These are phyloP conservation scores for Mycena pura DNA, from an alignment of 768 basidiomycete species.

Conservation along the genomic window DNA sequence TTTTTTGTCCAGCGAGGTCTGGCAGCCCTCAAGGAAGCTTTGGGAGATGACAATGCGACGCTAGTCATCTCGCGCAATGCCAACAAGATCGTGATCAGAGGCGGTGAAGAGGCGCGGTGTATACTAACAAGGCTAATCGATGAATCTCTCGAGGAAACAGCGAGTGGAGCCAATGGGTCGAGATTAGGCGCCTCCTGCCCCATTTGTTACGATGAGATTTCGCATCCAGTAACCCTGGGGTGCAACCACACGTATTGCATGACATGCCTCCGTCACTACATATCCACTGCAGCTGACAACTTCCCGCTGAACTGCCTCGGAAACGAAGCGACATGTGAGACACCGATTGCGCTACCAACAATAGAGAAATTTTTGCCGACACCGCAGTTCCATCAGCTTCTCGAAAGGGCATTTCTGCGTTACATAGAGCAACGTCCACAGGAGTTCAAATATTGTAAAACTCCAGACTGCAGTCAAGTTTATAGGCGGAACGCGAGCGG, in stretches of 20 bases:
- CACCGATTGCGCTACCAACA: slow-evolving; percentile 23
- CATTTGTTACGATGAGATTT: slow-evolving; percentile 44
- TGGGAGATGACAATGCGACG: slow-evolving; percentile 61
- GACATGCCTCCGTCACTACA: slow-evolving; percentile 35
- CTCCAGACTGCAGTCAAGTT: slow-evolving; percentile 27
- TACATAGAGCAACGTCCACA: slow-evolving; percentile 23
- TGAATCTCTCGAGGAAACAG: slow-evolving; percentile 41
- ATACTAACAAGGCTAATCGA: slow-evolving; percentile 51
- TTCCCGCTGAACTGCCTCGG: slow-evolving; percentile 28
- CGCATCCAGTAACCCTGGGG: slow-evolving; percentile 29
- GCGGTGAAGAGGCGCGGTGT: slow-evolving; percentile 62
- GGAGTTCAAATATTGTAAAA: slow-evolving; percentile 29
- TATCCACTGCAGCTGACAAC: slow-evolving; percentile 28
- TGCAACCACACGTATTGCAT: slow-evolving; percentile 40
- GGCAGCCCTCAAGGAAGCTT: slow-evolving; percentile 53
- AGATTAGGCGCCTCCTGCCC: slow-evolving; percentile 37
- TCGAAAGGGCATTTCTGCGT: slow-evolving; percentile 22
- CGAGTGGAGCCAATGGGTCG: not conserved
- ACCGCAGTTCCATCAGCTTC: slow-evolving; percentile 19
- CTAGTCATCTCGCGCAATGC: slow-evolving; percentile 46
- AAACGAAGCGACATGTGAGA: slow-evolving; percentile 24
- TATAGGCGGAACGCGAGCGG: slow-evolving; percentile 10
- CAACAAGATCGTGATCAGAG: slow-evolving; percentile 55
- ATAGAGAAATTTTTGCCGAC: slow-evolving; percentile 14
- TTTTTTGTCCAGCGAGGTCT: slow-evolving; percentile 61